Base-by-base conservation (phyloP, 345 rosid genomes). In the Excoecaria cochinchinensis region DNA sequence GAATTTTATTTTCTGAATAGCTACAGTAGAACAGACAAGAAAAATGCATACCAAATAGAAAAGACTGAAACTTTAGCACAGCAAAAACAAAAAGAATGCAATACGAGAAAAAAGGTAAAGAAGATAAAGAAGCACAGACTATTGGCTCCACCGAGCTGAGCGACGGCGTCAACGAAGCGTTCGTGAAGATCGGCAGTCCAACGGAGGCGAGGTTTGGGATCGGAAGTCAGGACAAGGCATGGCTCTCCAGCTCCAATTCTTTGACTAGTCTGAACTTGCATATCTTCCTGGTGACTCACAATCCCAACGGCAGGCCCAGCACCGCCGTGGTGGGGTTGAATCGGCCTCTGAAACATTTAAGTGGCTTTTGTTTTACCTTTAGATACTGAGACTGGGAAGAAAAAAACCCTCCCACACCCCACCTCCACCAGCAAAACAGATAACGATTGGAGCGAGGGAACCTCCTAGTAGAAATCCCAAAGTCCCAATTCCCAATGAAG, bases 171-270 rank as follows among this genome's bases (percentile, higher is more conserved):
- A 13, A 92, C 90, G 67, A 92, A 92, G 31, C 96, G 96, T 58
- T 92, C 93, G 77, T 92, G 97, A 77, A 92, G 96, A 85, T 91
- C 97, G 3, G 92, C 78, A 44, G 96, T 91, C 97, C 97, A 91
- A 57, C 96, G 94, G 60, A 92, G 97, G 72, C 94, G 95, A 15
- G 96, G 97, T 82, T 92, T 92, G 64, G 94, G 97, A 79, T 92
- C 97, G 40, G 97, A 86, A 75, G 97, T 90, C 85, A 92, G 84
- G 36, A 92, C 94, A 31, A 92, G 87, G 77, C 92, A 88, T 11
- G 91, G 90, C 75, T 85, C 96, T 67, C 83, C 83, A 14, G 47
- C 17, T 67, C 66, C 79, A 22, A 73, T 61, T 60, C 58, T 51
- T 31, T n/a, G 57, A 72, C 22, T 17, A 55, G 3, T n/a, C 52